These are phyloP conservation scores for Calonectria crousiana DNA, from an alignment of 2,329 filamentous ascomycete species.

Conservation along the genomic window DNA sequence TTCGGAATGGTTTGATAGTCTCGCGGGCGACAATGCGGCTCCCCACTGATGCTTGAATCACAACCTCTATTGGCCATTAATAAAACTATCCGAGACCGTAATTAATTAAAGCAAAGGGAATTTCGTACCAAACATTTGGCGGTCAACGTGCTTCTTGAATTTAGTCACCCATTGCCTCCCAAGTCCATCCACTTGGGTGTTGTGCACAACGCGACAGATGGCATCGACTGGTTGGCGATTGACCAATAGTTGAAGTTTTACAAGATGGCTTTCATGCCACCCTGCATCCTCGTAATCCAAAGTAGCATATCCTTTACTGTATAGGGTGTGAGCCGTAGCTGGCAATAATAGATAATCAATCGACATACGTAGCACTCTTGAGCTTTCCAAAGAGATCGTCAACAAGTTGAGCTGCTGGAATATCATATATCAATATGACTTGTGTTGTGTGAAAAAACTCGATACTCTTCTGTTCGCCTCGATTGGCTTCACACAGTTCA, in stretches of 20 bases:
- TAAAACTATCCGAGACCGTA: background rate
- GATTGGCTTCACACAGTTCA: conserved; percentile 90
- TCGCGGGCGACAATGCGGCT: conserved; percentile 88
- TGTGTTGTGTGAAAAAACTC: conserved; percentile 93
- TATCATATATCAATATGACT: conserved; percentile 92
- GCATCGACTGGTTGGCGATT: conserved; percentile 96
- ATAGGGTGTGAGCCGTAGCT: background rate
- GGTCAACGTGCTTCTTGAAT: conserved; percentile 96
- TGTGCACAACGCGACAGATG: conserved; percentile 89
- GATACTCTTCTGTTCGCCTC: conserved; percentile 87
- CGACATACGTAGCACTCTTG: conserved; percentile 80
- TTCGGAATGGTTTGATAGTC: conserved; percentile 95
- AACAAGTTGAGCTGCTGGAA: conserved; percentile 90
- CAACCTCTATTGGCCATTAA: conserved; percentile 71
- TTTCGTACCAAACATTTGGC: conserved; percentile 84
- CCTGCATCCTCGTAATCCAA: conserved; percentile 97
- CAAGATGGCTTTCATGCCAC: conserved; percentile 82
- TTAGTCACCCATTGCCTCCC: conserved; percentile 92
- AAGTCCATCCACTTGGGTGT: conserved; percentile 82
- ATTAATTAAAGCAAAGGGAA: background rate
- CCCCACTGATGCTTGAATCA: conserved; percentile 92
- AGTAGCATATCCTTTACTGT: conserved; percentile 88
- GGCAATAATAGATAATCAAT: background rate
- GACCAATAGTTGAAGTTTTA: conserved; percentile 92
- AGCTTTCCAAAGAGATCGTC: conserved; percentile 98